A percentile compares a stretch with the other conserved stretches of the same genome.
phyloP scores from a whole-genome alignment of 192 early-diverging fungal genomes.

The Umbelopsis sp. region DNA sequence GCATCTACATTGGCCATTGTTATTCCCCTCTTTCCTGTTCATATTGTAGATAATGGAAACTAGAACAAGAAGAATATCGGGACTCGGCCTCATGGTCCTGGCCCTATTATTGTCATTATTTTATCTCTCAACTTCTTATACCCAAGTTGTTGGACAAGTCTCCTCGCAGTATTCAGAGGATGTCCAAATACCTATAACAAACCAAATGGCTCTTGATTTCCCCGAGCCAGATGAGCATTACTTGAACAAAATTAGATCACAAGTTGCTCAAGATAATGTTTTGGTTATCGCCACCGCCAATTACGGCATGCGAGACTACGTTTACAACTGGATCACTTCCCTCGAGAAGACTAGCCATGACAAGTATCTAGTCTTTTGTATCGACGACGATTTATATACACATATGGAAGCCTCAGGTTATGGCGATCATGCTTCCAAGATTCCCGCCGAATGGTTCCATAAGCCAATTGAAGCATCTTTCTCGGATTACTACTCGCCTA shows the following conservation, averaged over 20 bases:
- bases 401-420: conserved; percentile 26
- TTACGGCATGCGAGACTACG: conserved; percentile 35
- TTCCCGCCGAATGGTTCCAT: conserved; percentile 33
- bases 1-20: background rate
- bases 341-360: conserved; percentile 23
- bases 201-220: background rate
- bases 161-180: background rate
- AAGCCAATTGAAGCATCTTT: conserved; percentile 22
- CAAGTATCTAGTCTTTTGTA: conserved; percentile 38
- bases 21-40: background rate
- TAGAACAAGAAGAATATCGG: conserved; percentile 7
- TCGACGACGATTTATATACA: conserved; percentile 27
- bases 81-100: background rate
- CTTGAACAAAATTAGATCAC: conserved; percentile 4
- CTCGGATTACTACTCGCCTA: conserved; percentile 25
- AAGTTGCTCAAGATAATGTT: conserved; percentile 12
- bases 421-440: conserved; percentile 19
- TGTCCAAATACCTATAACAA: background rate
- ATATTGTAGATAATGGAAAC: conserved; percentile 9
- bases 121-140: conserved; percentile 1
- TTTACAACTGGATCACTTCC: conserved; percentile 40
- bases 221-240: conserved; percentile 1
- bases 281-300: conserved; percentile 31
- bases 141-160: conserved; percentile 13
- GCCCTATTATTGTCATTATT: background rate